phyloP scores from a whole-genome alignment of 176 grass and related monocot genomes.

The Aegilops speltoides region DNA sequence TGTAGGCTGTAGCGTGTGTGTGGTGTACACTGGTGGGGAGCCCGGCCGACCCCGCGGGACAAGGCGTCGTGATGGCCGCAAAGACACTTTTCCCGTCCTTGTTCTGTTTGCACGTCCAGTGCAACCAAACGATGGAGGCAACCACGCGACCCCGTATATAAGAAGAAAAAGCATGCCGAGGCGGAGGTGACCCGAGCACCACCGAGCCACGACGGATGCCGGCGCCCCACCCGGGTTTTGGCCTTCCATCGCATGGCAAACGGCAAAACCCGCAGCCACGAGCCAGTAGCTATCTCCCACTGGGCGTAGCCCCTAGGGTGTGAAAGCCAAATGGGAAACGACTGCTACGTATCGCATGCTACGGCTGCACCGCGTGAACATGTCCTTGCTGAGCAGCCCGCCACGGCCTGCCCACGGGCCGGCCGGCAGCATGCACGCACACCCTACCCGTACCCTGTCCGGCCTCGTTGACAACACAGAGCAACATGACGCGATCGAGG shows the following conservation, averaged over 20 bases:
- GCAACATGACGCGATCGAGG: neutral
- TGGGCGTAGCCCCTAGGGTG: neutral
- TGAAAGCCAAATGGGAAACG: neutral
- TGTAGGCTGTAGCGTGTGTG: neutral
- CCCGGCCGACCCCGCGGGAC: neutral
- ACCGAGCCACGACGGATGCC: neutral
- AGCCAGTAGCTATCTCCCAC: neutral
- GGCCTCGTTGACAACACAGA: conserved; percentile 48
- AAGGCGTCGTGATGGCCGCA: conserved; percentile 15
- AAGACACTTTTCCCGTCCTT: neutral
- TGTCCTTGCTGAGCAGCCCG: neutral
- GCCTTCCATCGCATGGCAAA: conserved; percentile 6
- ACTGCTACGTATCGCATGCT: neutral
- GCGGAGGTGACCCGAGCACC: neutral
- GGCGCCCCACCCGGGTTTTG: neutral
- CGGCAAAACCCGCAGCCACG: neutral
- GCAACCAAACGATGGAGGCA: neutral
- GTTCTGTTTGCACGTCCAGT: neutral
- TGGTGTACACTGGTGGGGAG: neutral
- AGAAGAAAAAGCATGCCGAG: neutral
- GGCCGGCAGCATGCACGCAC: neutral
- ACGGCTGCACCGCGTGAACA: neutral
- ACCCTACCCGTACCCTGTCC: neutral
- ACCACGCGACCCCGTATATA: neutral
- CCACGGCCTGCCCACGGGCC: neutral